Evolutionary conservation across 2,329 filamentous ascomycete species (phyloP), one percentile per base, ranked within the genome.

Genomic region (Fusarium sp.): DNA sequence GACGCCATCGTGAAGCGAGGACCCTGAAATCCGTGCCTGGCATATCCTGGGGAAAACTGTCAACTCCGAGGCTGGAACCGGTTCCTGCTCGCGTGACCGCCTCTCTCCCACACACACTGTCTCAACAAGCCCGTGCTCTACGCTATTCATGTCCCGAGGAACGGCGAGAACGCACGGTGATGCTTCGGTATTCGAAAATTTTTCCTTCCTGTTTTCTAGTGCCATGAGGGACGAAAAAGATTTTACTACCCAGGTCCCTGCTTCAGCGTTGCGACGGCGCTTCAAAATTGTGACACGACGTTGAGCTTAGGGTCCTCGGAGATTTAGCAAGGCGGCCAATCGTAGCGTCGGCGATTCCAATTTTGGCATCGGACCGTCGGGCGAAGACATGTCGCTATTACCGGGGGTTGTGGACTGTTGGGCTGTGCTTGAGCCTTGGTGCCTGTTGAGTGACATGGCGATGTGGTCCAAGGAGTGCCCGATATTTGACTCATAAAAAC

Each of bases 11-110:
- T 65, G 22, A 11, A 52, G 52, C 38, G 59, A 58, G 56, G 65
- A 63, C 61, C 52, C 68, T 61, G 69, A 62, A 69, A 36, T 18
- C 16, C 65, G 29, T 35, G 47, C 47, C 72, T 60, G 72, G 69
- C 60, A 73, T 70, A 70, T 73, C 69, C 73, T 63, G 63, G 66
- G 47, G 63, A 54, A 62, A 36, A 9, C 36, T 14, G 66, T 20
- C 58, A 45, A 52, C 31, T 22, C 20, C 20, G 31, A 47, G 36
- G 50, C 16, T 63, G 59, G 58, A 31, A 61, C 36, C 36, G 47
- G 66, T 47, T 62, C 40, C 33, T 20, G 14, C 54, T 65, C 40
- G 29, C 56, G 61, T 50, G 62, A 63, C 47, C 45, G 58, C 31
- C 58, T 60, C 20, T 36, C 31, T 20, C 45, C n/a, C 16, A 29